Evolutionary conservation across 2,329 filamentous ascomycete genomes (phyloP), one percentile per base, ranked within the genome.

Genomic region (Claviceps sorghi): DNA sequence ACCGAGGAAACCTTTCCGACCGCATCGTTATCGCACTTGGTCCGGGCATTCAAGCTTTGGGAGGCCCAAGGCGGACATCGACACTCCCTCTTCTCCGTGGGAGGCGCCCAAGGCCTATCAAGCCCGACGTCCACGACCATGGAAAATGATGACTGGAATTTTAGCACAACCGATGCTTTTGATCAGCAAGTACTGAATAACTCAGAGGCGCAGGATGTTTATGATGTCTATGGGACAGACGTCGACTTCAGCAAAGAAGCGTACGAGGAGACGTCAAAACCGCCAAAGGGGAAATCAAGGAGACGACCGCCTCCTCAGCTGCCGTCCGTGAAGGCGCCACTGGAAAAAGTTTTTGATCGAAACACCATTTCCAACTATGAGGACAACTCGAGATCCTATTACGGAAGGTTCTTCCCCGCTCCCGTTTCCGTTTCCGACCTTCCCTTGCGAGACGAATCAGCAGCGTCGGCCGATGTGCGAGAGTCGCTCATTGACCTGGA

Each of bases 21-120:
- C 0, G 76, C 76, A 0, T 75, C 73, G 4, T 73, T 91, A 2
- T 70, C 79, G 2, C 73, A 80, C 54, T 72, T 91, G 1, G 83
- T 91, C 10, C 78, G 80, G 57, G 82, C 79, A 13, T 91, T 85
- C 67, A 83, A 82, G 61, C 62, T 82, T 21, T 91, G 86, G 86
- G 86, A 90, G 64, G 76, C 81, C 8, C 77, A 80, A 58, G 86
- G 86, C 26, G 86, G 86, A 30, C 80, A 79, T 58, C 77, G 86
- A 46, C 79, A 78, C 56, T 84, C 81, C 17, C 69, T 84, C 1
- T 84, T 84, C 56, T 74, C 74, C 6, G 66, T 72, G 2, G 77
- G 77, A 22, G 81, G 80, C 53, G 80, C 79, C 2, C 77, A 80
- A 56, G 75, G 70, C 1, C 71, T 74, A 13, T 66, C 67, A 1